Conservation (phyloP, 176 grass and related monocot species). For the Eleusine coracana region DNA sequence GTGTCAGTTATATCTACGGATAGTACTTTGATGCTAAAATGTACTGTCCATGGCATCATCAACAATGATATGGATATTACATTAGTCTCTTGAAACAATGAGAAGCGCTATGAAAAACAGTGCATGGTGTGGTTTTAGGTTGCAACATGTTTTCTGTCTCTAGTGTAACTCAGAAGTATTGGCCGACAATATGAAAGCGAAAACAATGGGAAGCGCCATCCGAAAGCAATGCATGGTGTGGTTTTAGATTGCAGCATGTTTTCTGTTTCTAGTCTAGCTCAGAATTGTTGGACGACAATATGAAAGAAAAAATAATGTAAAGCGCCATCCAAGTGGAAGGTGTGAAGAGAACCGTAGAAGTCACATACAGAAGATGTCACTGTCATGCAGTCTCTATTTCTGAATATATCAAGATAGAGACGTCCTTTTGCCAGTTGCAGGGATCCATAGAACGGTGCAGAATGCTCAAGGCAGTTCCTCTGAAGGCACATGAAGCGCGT, state of each 20-base stretch:
- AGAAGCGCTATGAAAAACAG: not conserved
- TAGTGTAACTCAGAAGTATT: not conserved
- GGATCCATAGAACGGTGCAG: not conserved
- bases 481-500: not conserved
- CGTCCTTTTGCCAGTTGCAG: not conserved
- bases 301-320: not conserved
- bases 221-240: not conserved
- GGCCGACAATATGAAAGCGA: constrained; percentile 26
- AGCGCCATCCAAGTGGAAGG: not conserved
- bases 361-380: not conserved
- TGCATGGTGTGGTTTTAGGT: not conserved
- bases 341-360: not conserved
- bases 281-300: constrained; percentile 18
- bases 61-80: not conserved
- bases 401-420: not conserved
- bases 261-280: not conserved
- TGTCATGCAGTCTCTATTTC: constrained; percentile 21
- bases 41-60: not conserved
- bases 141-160: not conserved
- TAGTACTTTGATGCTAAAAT: not conserved
- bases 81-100: not conserved
- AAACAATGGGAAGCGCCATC: not conserved
- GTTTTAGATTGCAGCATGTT: not conserved
- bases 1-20: not conserved
- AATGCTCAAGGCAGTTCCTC: not conserved